Evolutionary conservation across 805 yeast species (phyloP), one percentile per base, ranked within the genome.

Genomic region (Candida broadrunensis): DNA sequence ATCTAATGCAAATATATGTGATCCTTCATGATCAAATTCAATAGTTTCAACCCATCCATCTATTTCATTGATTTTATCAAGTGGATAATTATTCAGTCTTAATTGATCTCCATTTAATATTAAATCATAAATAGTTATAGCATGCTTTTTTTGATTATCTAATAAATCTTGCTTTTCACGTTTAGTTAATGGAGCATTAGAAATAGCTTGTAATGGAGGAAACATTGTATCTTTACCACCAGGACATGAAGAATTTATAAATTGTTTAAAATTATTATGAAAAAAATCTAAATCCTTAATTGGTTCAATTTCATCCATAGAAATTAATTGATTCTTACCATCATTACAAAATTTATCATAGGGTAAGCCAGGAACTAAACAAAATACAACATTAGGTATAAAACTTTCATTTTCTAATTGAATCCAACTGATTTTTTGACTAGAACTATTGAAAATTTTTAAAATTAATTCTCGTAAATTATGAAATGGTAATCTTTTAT

Each of bases 1-100:
- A 63, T 91, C 99, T 15, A 93, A 49, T 0, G 95, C 93, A 64
- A 78, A 88, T 0, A 85, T 78, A 42, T 72, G 80, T 0, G 85
- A 74, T 0, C 81, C 83, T 8, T 70, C 80, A 46, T 78, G 82
- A 1, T 74, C 77, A 45, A 79, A 76, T 1, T 54, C 41, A 12
- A 30, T 48, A 0, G 95, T 84, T 46, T 45, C 54, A 4, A 43
- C 43, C 55, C 54, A 50, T 12, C 30, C 43, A 9, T 42, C 36
- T 5, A 16, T 19, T 14, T 32, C 37, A 15, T 41, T 31, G 19
- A 35, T 24, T 21, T 46, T 42, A 26, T 84, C 89, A 7, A 84
- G 63, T 0, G 95, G 95, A 51, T 81, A 85, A 4, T 67, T 69
- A 46, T 78, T 64, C 5, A 58, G 66, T 3, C 58, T 31, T 54